Base-by-base conservation (phyloP, 2,329 filamentous ascomycete species). In the Pseudogymnoascus sp. region DNA sequence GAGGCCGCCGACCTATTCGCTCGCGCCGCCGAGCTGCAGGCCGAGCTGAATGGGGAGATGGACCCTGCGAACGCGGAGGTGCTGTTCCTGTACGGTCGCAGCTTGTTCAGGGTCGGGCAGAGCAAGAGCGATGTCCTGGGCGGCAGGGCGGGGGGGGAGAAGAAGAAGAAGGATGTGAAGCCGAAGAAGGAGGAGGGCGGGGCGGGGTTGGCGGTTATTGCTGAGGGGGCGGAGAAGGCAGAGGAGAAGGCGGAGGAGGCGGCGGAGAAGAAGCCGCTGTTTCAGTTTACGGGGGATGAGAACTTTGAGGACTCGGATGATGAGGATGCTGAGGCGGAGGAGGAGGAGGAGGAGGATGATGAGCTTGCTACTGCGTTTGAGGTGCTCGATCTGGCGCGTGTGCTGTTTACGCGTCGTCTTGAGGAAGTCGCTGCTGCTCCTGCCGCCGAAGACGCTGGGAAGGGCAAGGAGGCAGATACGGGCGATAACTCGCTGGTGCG, bases 121-220 rank as follows among this genome's bases (percentile, higher is more conserved):
- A 88, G 86, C 75, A 96, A 96, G 76, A 97, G 92, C 73, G 93
- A 97, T 73, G 93, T 99, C 23, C 82, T 99, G 37, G 95, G 95
- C 64, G 90, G 89, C 36, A 89, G 89, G 71, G 89, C 93, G 18
- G 75, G 84, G 73, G 78, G 82, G 72, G 76, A 86, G 76, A 77
- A 81, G 69, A 78, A 79, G 72, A 76, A 78, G 65, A 78, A 74
- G 70, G 73, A 68, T 61, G 77, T 78, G 72, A 79, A 78, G 67
- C 66, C 72, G 59, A 76, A 74, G 67, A 69, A 68, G 37, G 74
- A 74, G 44, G 70, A 75, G 62, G 77, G 79, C 65, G 77, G 79
- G 65, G 74, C 78, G 5, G 78, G 76, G 21, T 75, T 78, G 50
- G 77, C 78, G 10, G 73, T 77, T 42, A 69, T 72, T 59, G 71